Percentiles rank a stretch among this genome's conserved stretches.
These are phyloP conservation scores for Rhizophora mangle DNA, from an alignment of 345 rosid species.

Conservation along the genomic window DNA sequence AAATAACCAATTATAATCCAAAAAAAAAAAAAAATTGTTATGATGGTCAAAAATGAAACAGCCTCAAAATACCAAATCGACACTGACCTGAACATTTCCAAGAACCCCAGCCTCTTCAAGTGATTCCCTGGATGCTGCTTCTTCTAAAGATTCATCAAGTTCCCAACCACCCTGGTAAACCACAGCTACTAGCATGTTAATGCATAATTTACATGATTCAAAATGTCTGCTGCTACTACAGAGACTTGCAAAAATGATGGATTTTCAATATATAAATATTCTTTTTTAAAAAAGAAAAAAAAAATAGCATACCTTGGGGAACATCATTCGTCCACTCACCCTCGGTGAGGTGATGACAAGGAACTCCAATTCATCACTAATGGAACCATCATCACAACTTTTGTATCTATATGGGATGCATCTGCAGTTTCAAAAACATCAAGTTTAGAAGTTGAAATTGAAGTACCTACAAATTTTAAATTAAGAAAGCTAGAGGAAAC, in stretches of 20 bases:
- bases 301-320: slow-evolving; percentile 60
- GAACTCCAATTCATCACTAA: slow-evolving; percentile 53
- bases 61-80: background rate
- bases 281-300: background rate
- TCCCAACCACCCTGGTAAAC: slow-evolving; percentile 85
- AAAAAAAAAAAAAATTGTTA: too few relatives aligned
- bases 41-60: background rate
- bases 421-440: slow-evolving; percentile 30
- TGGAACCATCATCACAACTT: slow-evolving; percentile 28
- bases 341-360: slow-evolving; percentile 78
- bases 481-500: background rate
- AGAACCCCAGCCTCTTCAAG: slow-evolving; percentile 86
- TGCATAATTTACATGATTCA: background rate
- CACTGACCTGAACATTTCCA: slow-evolving; percentile 65
- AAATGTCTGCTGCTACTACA: background rate
- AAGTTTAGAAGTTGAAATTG: background rate
- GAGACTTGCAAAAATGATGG: too few relatives aligned
- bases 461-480: background rate
- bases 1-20: too few relatives aligned
- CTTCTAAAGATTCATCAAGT: slow-evolving; percentile 72
- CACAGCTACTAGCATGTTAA: background rate
- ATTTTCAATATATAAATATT: too few relatives aligned
- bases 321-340: slow-evolving; percentile 65
- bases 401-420: slow-evolving; percentile 75
- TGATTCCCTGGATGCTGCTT: slow-evolving; percentile 77